These are phyloP conservation scores for Herpetomonas samuelpessoai DNA, from an alignment of 208 protist species.

Conservation along the genomic window DNA sequence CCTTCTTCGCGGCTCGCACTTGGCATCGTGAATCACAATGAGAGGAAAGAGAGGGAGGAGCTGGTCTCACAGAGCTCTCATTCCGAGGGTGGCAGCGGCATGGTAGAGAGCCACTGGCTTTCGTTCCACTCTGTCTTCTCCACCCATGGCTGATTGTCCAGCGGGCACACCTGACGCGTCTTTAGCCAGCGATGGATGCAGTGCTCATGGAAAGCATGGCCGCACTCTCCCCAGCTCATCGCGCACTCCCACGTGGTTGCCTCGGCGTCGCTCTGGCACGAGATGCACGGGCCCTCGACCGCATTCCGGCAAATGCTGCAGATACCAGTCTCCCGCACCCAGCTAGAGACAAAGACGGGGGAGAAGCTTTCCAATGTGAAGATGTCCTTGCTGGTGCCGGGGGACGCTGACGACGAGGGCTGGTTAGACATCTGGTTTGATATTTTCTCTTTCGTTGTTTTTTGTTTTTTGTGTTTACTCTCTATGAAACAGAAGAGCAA, in stretches of 20 bases:
- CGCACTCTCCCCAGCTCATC: slow-evolving; percentile 97
- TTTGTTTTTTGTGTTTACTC: slow-evolving; percentile 5
- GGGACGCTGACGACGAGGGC: no score
- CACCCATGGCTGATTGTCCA: slow-evolving; percentile 96
- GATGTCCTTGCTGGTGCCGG: no score
- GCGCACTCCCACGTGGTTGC: slow-evolving; percentile 76
- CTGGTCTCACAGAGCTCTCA: no score
- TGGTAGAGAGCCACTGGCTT: background rate
- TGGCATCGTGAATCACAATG: no score
- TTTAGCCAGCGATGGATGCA: slow-evolving; percentile 99
- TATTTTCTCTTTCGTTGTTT: background rate
- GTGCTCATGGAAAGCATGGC: slow-evolving; percentile 98
- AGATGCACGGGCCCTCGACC: slow-evolving; percentile 97
- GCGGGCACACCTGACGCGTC: slow-evolving; percentile 95
- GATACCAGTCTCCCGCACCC: slow-evolving; percentile 95
- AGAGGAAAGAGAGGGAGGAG: no score
- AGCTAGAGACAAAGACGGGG: slow-evolving; percentile 94
- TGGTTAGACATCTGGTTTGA: background rate
- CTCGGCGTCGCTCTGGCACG: slow-evolving; percentile 91
- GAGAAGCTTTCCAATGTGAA: slow-evolving; percentile 93
- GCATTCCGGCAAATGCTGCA: slow-evolving; percentile 98
- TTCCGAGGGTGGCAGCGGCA: background rate
- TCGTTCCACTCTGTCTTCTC: slow-evolving; percentile 66
- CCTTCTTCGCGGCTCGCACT: no score
- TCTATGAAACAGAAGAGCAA: background rate